Evolutionary conservation across 1,284 basidiomycete genomes (phyloP), one percentile per base, ranked within the genome.

Genomic region (Baeospora myosura): DNA sequence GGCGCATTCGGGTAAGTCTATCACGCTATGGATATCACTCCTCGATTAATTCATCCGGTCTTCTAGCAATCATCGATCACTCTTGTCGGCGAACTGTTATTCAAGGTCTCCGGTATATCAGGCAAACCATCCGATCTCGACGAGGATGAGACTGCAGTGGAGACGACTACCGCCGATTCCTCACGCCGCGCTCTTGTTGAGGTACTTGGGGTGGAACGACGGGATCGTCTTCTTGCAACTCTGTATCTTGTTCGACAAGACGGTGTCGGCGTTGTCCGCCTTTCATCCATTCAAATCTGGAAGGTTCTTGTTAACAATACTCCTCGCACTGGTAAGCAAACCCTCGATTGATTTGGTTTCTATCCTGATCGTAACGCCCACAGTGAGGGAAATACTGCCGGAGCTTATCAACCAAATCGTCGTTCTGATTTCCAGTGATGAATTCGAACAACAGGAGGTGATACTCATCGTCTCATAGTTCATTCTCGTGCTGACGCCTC

Each of bases 51-150:
- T n/a, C 25, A 23, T 10, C 14, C 14, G 17, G 31, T 5, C 42
- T 24, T 48, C 8, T 46, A 92, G 87, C 85, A 92, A 78, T 88
- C 90, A 0, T 98, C 94, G 17, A 88, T 98, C 56, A 92, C 94
- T 11, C 80, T 98, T 50, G 88, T 96, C 28, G 94, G 94, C 54
- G 96, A 98, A 61, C 69, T 98, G 4, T 69, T 98, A 20, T 98
- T 98, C 86, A 91, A 94, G 58, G 84, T 98, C n/a, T 91, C 94
- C 14, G 96, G 96, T 45, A 97, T 99, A 58, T 88, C 88, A 47
- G 90, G 86, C 47, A 98, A 98, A 65, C 77, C 80, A 44, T 65
- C 69, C 1, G 70, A 73, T 25, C 69, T 87, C 38, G 91, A 89
- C 40, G 91, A 95, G 44, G 90, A 92, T 20, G 78, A 78, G 16